Evolutionary conservation across 2,329 filamentous ascomycete genomes (phyloP), one percentile per base, ranked within the genome.

Genomic region (Ophiognomonia clavigignenti-juglandacearum): DNA sequence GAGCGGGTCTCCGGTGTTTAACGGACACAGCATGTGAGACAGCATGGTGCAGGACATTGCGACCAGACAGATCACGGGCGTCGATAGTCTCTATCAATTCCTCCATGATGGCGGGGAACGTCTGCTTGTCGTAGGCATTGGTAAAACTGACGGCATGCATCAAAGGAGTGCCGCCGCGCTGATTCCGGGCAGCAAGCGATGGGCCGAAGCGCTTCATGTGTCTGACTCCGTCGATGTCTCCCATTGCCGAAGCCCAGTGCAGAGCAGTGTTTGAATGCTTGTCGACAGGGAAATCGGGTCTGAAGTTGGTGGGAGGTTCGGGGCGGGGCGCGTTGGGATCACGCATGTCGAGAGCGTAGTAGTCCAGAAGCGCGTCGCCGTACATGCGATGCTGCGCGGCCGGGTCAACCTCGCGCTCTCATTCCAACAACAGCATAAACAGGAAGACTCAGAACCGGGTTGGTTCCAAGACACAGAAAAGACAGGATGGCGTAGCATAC

Each of bases 221-320:
- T 64, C 85, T 89, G 52, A 96, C 88, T 14, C 97, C 88, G 40
- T 92, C 87, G 24, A 96, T 74, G 56, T 97, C 93, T 49, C 93
- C 93, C 92, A 98, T 98, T 20, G 93, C 89, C 44, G 89, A 90
- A 16, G 91, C 93, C 93, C 93, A 98, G 63, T 98, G 93, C 55
- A 98, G 78, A 6, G 92, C 91, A 3, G 90, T 95, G 61, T 97
- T 91, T 9, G 85, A 85, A 58, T 95, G 90, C 36, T 90, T 86
- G 63, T 98, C 93, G 53, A 98, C 96, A n/a, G 85, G 77, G 64
- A 88, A 87, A 65, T 98, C 86, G 6, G 95, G 83, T 60, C 95
- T 85, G 59, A 96, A 95, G 62, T 89, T 86, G 27, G 82, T 73
- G 0, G 93, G 93, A 3, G 92, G 91, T 51, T 88, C 82, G 1